Percentiles rank a stretch among this genome's conserved stretches.
phyloP scores from a whole-genome alignment of 371 early-diverging fungal species.

The Lichtheimia ramosa region DNA sequence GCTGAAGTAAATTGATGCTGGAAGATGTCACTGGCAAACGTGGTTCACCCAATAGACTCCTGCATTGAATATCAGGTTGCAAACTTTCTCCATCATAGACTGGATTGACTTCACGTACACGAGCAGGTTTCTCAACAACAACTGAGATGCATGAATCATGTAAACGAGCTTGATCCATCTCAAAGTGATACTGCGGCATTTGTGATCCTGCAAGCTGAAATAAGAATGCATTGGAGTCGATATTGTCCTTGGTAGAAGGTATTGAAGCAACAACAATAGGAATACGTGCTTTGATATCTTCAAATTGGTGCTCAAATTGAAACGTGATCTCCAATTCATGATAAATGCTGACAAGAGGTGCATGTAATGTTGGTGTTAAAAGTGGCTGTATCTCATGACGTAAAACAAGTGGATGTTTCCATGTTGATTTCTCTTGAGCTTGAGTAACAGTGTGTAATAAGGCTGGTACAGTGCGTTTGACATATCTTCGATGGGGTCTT shows the following conservation, averaged over 20 bases:
- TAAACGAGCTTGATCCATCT: constrained; percentile 7
- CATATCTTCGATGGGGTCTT: constrained; percentile 8
- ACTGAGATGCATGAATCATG: constrained; percentile 11
- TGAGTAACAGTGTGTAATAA: constrained; percentile 19
- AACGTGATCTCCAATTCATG: constrained; percentile 29
- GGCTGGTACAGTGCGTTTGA: constrained; percentile 25
- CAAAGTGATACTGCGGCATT: constrained; percentile 21
- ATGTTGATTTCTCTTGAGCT: constrained; percentile 18
- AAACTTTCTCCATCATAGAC: constrained; percentile 10
- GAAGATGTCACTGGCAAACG: constrained; percentile 13
- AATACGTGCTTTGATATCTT: constrained; percentile 24
- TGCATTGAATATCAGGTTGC: constrained; percentile 11
- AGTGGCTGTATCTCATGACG: constrained; percentile 21
- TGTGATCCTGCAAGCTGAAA: constrained; percentile 1
- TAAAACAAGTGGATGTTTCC: constrained; percentile 26
- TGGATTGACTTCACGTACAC: constrained; percentile 13
- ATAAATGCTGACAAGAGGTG: constrained; percentile 22
- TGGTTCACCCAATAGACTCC: constrained; percentile 17
- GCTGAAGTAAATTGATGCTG: constrained; percentile 9
- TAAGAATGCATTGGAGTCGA: neutral
- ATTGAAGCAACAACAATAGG: constrained; percentile 31
- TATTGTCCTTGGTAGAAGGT: constrained; percentile 9
- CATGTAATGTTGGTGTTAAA: constrained; percentile 15
- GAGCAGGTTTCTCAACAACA: constrained; percentile 7
- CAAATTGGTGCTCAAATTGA: constrained; percentile 27